These are phyloP conservation scores for Wallacemonas sp. DNA, from an alignment of 208 protist genomes.

Conservation along the genomic window DNA sequence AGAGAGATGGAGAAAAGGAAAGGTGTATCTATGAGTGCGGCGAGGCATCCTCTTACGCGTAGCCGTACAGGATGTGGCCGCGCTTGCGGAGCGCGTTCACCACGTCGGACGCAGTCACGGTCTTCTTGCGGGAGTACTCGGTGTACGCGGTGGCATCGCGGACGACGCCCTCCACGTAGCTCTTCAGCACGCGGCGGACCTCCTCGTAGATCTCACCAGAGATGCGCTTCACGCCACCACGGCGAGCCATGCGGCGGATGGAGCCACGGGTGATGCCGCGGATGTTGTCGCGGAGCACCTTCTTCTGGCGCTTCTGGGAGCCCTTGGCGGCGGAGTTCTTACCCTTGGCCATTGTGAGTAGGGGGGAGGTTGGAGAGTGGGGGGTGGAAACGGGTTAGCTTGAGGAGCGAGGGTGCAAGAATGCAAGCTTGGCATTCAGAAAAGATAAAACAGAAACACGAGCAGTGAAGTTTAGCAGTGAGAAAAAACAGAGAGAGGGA, in stretches of 20 bases:
- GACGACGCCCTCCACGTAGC: conserved; percentile 67
- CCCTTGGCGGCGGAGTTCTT: conserved; percentile 64
- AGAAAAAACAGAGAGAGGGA: no score
- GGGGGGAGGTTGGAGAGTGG: conserved; percentile 3
- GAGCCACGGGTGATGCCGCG: conserved; percentile 44
- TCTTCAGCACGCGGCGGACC: conserved; percentile 42
- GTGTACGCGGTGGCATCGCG: conserved; percentile 70
- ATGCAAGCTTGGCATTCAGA: no score
- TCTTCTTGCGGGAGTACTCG: conserved; percentile 62
- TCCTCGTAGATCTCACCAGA: conserved; percentile 64
- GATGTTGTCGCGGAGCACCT: conserved; percentile 60
- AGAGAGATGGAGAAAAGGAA: no score
- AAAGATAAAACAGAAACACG: no score
- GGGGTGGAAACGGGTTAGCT: no score
- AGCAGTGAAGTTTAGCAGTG: no score
- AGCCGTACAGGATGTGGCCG: conserved; percentile 42
- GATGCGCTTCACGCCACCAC: conserved; percentile 83
- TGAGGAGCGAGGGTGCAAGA: no score
- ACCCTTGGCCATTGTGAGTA: conserved; percentile 62
- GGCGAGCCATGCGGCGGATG: conserved; percentile 66
- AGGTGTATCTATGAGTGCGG: no score
- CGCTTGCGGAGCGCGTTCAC: conserved; percentile 73
- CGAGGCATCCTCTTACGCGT: no score
- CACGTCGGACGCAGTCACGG: conserved; percentile 66
- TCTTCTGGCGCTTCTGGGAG: conserved; percentile 55